Percentiles rank a stretch among this genome's conserved stretches.
These are phyloP conservation scores for Penicillium ucsense DNA, from an alignment of 495 filamentous ascomycete genomes.

Conservation along the genomic window DNA sequence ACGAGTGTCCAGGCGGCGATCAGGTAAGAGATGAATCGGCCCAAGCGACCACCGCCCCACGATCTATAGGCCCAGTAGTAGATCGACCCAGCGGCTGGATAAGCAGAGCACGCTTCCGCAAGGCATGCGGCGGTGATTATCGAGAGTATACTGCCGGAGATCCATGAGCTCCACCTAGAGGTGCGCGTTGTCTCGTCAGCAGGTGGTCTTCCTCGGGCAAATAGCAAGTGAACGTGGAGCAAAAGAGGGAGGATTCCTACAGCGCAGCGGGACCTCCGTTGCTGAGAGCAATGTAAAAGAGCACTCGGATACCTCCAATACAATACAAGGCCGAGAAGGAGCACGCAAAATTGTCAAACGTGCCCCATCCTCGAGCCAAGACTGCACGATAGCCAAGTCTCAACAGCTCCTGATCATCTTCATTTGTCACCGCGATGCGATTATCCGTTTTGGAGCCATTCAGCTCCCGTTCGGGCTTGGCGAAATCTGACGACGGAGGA, in stretches of 20 bases:
- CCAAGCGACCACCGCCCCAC: conserved; percentile 20
- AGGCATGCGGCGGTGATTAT: conserved; percentile 27
- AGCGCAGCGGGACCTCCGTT: conserved; percentile 24
- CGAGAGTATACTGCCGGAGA: conserved; percentile 26
- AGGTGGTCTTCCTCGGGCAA: neutral
- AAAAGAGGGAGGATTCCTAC: conserved; percentile 3
- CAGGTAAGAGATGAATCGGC: conserved; percentile 23
- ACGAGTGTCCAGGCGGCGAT: conserved; percentile 29
- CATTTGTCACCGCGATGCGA: conserved; percentile 8
- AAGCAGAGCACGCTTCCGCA: conserved; percentile 25
- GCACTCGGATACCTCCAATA: conserved; percentile 25
- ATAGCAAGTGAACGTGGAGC: neutral
- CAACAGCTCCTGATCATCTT: conserved; percentile 25
- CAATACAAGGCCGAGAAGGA: conserved; percentile 25
- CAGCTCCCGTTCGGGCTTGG: conserved; percentile 6
- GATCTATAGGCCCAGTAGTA: conserved; percentile 33
- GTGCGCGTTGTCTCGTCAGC: conserved; percentile 1
- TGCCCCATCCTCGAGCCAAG: conserved; percentile 21
- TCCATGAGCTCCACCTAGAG: conserved; percentile 28
- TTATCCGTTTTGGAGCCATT: conserved; percentile 1
- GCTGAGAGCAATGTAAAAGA: conserved; percentile 27
- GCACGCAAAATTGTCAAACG: conserved; percentile 27
- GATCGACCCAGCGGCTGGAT: conserved; percentile 26
- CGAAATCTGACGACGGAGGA: neutral
- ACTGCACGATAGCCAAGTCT: conserved; percentile 25